Conservation (phyloP, 495 filamentous ascomycete genomes). For the Podospora conica region DNA sequence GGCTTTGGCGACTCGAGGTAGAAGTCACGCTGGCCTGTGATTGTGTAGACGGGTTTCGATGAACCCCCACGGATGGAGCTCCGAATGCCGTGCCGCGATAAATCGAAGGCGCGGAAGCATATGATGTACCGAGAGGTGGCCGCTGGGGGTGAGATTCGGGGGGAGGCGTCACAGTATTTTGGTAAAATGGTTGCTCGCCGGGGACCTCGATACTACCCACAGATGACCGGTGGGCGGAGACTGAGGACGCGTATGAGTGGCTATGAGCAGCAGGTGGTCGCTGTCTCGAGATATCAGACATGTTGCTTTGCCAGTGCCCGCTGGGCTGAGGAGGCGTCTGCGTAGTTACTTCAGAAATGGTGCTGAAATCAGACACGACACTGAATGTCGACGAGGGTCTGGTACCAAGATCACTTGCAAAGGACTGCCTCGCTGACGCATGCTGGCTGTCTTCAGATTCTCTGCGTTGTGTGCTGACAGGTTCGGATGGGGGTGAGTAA, state of each 20-base stretch:
- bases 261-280: neutral
- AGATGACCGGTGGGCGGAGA: too few species aligned
- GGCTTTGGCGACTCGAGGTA: neutral
- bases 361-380: constrained; percentile 4
- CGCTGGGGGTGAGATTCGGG: neutral
- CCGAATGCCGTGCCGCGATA: neutral
- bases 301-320: neutral
- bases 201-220: too few species aligned
- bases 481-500: neutral
- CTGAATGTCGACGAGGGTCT: constrained; percentile 1
- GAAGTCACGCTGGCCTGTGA: neutral
- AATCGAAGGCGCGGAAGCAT: constrained; percentile 1
- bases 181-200: too few species aligned
- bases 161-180: neutral
- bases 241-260: too few species aligned
- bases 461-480: neutral
- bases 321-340: neutral
- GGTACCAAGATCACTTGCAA: neutral
- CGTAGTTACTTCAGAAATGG: neutral
- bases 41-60: neutral
- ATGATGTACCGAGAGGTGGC: neutral
- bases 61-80: neutral
- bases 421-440: neutral
- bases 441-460: neutral
- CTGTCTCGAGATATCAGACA: neutral